These are phyloP conservation scores for Clarireedia monteithiana DNA, from an alignment of 2,329 filamentous ascomycete species.

Conservation along the genomic window DNA sequence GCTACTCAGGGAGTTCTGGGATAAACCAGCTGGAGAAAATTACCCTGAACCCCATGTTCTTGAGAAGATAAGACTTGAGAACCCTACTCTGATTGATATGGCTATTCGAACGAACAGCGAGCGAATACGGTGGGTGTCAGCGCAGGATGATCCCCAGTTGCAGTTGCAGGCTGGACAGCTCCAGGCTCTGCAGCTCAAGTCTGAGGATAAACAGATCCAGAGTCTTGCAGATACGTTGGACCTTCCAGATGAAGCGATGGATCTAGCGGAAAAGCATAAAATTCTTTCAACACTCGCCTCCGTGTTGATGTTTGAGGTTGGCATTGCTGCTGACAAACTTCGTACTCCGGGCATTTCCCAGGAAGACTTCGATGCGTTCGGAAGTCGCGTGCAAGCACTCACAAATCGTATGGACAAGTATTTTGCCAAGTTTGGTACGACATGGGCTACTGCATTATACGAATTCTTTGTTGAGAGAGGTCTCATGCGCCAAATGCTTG, in stretches of 20 bases:
- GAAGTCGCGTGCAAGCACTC: conserved; percentile 8
- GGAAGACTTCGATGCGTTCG: conserved; percentile 9
- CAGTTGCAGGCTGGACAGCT: conserved; percentile 41
- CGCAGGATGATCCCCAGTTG: conserved; percentile 41
- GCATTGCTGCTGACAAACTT: conserved; percentile 2
- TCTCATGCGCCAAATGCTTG: conserved; percentile 60
- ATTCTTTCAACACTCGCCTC: conserved; percentile 57
- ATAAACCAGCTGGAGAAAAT: conserved; percentile 20
- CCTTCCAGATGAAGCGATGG: conserved; percentile 48
- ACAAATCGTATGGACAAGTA: conserved; percentile 32
- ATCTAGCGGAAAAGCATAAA: conserved; percentile 52
- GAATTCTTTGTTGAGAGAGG: conserved; percentile 63
- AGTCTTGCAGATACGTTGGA: conserved; percentile 40
- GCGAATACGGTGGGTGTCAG: conserved; percentile 48
- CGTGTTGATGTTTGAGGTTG: conserved; percentile 28
- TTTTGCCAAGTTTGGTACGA: conserved; percentile 41
- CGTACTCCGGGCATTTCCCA: conserved; percentile 4
- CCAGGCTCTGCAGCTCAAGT: conserved; percentile 33
- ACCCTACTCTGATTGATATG: conserved; percentile 46
- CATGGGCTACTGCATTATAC: conserved; percentile 66
- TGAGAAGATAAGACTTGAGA: conserved; percentile 42
- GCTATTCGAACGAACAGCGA: conserved; percentile 52
- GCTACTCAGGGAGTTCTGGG: conserved; percentile 29
- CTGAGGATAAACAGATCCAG: conserved; percentile 39
- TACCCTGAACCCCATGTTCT: conserved; percentile 23